Conservation (phyloP, 2,329 filamentous ascomycete species). For the Pseudopithomyces maydicus region DNA sequence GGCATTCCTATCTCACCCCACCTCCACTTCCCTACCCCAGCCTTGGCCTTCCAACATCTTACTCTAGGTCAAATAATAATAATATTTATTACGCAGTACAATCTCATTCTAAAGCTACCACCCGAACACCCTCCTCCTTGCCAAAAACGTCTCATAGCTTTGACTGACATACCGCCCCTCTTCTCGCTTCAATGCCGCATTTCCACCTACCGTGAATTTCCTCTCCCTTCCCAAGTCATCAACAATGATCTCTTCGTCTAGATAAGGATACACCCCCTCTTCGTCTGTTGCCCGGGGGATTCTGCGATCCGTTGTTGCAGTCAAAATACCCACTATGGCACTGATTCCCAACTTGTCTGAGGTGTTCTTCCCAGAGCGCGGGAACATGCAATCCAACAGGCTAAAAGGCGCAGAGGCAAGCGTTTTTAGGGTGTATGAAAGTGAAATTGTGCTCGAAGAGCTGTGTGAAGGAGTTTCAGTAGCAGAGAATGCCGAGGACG, state of each 20-base stretch:
- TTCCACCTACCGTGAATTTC: slow-evolving; percentile 15
- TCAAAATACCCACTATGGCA: slow-evolving; percentile 33
- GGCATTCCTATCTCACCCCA: not conserved
- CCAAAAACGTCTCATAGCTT: slow-evolving; percentile 37
- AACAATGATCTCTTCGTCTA: slow-evolving; percentile 15
- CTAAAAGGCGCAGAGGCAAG: slow-evolving; percentile 14
- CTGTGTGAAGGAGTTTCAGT: not conserved
- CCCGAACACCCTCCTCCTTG: slow-evolving; percentile 5
- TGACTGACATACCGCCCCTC: slow-evolving; percentile 36
- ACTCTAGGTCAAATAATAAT: too few relatives aligned
- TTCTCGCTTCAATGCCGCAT: slow-evolving; percentile 22
- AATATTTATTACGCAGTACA: too few relatives aligned
- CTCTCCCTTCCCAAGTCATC: slow-evolving; percentile 8
- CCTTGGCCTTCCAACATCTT: too few relatives aligned
- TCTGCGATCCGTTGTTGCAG: slow-evolving; percentile 37
- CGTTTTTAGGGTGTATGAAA: slow-evolving; percentile 23
- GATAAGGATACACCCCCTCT: slow-evolving; percentile 34
- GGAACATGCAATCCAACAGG: slow-evolving; percentile 26
- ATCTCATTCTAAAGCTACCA: not conserved
- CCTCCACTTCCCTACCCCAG: too few relatives aligned
- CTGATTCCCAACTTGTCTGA: slow-evolving; percentile 34
- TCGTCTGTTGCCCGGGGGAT: slow-evolving; percentile 28
- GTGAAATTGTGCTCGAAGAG: slow-evolving; percentile 29
- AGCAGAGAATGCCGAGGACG: not conserved
- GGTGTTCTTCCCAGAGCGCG: slow-evolving; percentile 34